phyloP scores from a whole-genome alignment of 208 protist genomes.

The Strigomonas galati region DNA sequence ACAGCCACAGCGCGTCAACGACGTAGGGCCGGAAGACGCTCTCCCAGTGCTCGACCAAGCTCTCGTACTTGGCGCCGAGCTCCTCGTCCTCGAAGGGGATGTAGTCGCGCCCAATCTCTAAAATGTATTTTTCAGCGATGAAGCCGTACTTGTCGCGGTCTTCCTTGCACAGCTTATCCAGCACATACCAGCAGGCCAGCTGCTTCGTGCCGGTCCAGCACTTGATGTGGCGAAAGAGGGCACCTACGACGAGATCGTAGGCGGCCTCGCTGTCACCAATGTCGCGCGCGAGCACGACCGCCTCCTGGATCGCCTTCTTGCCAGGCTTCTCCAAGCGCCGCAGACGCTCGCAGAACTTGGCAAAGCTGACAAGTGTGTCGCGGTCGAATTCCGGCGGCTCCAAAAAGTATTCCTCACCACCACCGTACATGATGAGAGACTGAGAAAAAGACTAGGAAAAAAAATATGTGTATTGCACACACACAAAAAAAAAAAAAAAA shows the following conservation, averaged over 20 bases:
- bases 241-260: conserved; percentile 85
- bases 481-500: conserved; percentile 6
- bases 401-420: conserved; percentile 89
- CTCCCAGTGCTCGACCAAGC: conserved; percentile 89
- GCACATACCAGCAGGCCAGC: conserved; percentile 87
- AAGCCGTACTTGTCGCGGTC: conserved; percentile 83
- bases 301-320: conserved; percentile 64
- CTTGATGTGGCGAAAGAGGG: conserved; percentile 88
- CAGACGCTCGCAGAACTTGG: conserved; percentile 71
- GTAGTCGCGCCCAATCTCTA: conserved; percentile 85
- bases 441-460: conserved; percentile 2
- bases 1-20: conserved; percentile 82
- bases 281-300: conserved; percentile 49
- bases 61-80: conserved; percentile 81
- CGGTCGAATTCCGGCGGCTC: conserved; percentile 73
- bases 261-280: conserved; percentile 65
- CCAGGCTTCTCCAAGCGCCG: conserved; percentile 70
- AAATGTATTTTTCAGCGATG: conserved; percentile 79
- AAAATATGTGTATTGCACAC: conserved; percentile 10
- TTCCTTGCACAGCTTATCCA: conserved; percentile 90
- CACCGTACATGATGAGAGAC: conserved; percentile 71
- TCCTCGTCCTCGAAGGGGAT: conserved; percentile 86
- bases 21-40: conserved; percentile 84
- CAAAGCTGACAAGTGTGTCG: conserved; percentile 74
- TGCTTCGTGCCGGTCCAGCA: conserved; percentile 81